A percentile compares a stretch with the other conserved stretches of the same genome.
These are phyloP conservation scores for Galerina marginata DNA, from an alignment of 768 basidiomycete species.

Conservation along the genomic window DNA sequence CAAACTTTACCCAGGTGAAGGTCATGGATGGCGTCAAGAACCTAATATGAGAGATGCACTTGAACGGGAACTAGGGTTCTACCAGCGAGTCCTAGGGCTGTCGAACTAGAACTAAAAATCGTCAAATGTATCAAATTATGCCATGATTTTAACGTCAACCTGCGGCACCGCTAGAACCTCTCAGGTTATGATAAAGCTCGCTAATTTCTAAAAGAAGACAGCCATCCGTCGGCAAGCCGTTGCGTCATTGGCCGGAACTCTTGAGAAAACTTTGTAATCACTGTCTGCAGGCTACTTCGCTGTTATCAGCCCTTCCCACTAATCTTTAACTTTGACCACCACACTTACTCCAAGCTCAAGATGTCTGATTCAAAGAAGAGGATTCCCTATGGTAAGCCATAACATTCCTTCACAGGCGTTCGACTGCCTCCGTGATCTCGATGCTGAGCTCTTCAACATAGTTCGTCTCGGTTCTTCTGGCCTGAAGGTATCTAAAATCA, in stretches of 20 bases:
- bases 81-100: conserved; percentile 49
- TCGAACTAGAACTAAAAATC: conserved; percentile 16
- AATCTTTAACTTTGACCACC: no score
- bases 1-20: conserved; percentile 66
- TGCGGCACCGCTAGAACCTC: no score
- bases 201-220: no score
- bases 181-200: no score
- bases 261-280: no score
- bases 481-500: conserved; percentile 66
- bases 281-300: no score
- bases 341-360: no score
- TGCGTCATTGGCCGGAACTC: no score
- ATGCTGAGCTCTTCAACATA: conserved; percentile 17
- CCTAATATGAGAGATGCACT: conserved; percentile 59
- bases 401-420: not conserved
- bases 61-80: conserved; percentile 59
- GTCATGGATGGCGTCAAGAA: conserved; percentile 66
- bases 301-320: no score
- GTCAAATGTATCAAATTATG: not conserved
- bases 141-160: no score
- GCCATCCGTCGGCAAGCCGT: no score
- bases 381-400: conserved; percentile 32
- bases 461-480: conserved; percentile 57
- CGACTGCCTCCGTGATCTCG: not conserved
- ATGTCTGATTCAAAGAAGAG: conserved; percentile 14